phyloP scores from a whole-genome alignment of 805 yeast genomes.

The Nakazawaea sp. region DNA sequence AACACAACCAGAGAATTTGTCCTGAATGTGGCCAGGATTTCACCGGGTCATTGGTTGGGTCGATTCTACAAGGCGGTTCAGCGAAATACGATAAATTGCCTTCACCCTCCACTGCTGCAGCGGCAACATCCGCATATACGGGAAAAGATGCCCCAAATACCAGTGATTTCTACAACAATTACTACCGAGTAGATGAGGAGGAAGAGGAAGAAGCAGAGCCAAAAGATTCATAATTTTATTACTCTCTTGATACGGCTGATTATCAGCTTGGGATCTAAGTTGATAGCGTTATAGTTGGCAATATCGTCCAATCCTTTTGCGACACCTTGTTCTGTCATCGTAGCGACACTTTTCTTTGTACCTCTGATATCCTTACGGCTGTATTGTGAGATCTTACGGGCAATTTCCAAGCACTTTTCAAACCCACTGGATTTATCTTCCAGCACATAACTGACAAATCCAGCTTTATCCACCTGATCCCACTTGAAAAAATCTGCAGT shows the following conservation, averaged over 20 bases:
- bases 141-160: slow-evolving; percentile 3
- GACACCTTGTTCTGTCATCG: slow-evolving; percentile 28
- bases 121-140: not conserved
- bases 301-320: slow-evolving; percentile 45
- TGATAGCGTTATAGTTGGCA: slow-evolving; percentile 45
- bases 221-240: slow-evolving; percentile 1
- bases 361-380: slow-evolving; percentile 59
- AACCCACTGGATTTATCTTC: slow-evolving; percentile 43
- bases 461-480: slow-evolving; percentile 48
- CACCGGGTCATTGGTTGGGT: slow-evolving; percentile 5
- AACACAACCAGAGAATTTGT: slow-evolving; percentile 1
- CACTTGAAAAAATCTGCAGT: slow-evolving; percentile 54
- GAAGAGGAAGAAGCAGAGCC: not conserved
- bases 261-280: not conserved
- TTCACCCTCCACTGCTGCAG: not conserved
- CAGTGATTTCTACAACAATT: slow-evolving; percentile 2
- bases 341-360: slow-evolving; percentile 48
- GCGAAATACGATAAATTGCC: no score
- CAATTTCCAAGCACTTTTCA: slow-evolving; percentile 41
- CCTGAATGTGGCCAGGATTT: slow-evolving; percentile 3
- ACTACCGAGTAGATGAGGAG: not conserved
- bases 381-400: slow-evolving; percentile 35
- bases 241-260: slow-evolving; percentile 1
- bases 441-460: slow-evolving; percentile 40
- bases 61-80: not conserved